phyloP scores from a whole-genome alignment of 1,284 basidiomycete genomes.

The Naganishia sp. region DNA sequence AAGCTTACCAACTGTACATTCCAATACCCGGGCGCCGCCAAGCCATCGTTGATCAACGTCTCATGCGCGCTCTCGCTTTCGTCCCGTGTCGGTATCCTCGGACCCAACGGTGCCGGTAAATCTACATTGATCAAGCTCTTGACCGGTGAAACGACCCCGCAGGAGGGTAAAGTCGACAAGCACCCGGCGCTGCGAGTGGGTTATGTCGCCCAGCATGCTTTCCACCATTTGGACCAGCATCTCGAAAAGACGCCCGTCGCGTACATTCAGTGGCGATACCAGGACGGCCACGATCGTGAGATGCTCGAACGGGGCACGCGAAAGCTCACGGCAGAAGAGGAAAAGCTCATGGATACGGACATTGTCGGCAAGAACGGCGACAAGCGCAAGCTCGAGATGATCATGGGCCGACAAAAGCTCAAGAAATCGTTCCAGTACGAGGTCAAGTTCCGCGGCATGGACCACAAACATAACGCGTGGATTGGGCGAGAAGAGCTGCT shows the following conservation, averaged over 20 bases:
- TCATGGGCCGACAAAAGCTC: slow-evolving; percentile 96
- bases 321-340: slow-evolving; percentile 84
- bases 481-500: slow-evolving; percentile 86
- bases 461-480: slow-evolving; percentile 92
- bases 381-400: slow-evolving; percentile 84
- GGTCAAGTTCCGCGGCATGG: slow-evolving; percentile 92
- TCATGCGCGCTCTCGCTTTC: slow-evolving; percentile 91
- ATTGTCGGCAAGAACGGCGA: slow-evolving; percentile 92
- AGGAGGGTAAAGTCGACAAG: slow-evolving; percentile 92
- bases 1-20: slow-evolving; percentile 91
- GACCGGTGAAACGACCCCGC: slow-evolving; percentile 92
- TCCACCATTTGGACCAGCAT: slow-evolving; percentile 92
- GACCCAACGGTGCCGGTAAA: slow-evolving; percentile 92
- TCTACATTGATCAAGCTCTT: slow-evolving; percentile 96
- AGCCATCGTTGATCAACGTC: slow-evolving; percentile 82
- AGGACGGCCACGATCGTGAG: slow-evolving; percentile 97
- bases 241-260: slow-evolving; percentile 92
- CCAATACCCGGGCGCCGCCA: slow-evolving; percentile 84
- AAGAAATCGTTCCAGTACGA: slow-evolving; percentile 96
- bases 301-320: slow-evolving; percentile 90
- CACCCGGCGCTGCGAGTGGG: slow-evolving; percentile 94
- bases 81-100: slow-evolving; percentile 83
- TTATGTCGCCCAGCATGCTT: slow-evolving; percentile 97
- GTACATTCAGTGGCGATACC: slow-evolving; percentile 99
- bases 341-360: slow-evolving; percentile 75